Base-by-base conservation (phyloP, 1,284 basidiomycete genomes). In the Hemileia vastatrix region DNA sequence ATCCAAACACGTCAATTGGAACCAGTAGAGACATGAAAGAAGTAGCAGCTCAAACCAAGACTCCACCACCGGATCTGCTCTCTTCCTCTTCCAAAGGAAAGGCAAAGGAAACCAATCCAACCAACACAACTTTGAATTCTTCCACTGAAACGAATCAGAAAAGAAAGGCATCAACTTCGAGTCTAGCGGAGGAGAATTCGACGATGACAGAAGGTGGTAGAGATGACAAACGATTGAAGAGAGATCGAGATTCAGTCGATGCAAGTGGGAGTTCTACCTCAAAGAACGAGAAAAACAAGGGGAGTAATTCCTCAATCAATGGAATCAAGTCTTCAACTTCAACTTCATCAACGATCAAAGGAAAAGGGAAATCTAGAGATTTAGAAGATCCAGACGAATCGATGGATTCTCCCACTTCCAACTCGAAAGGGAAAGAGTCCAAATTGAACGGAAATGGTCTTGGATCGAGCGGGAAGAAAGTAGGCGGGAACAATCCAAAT, bases 161-260 rank as follows among this genome's bases (percentile, higher is more conserved):
- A 40, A 9, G 36, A 15, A 40, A 40, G 15, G 36, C 36, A 11
- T 9, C 36, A 40, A 40, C 36, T 40, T 40, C 36, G 8, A 40
- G 9, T 40, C 11, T 15, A 11, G 8, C 36, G 15, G 36, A 40
- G 8, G 8, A 9, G 36, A 40, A 40, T 40, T 15, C 36, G 36
- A 40, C 36, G 36, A 15, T 40, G 36, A 15, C 11, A 40, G 36
- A 11, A 40, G 50, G 27, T 18, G 47, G 36, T 18, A 57, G 51
- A 27, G 55, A 57, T 4, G 55, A 57, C 6, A 57, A 57, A 43
- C 36, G 55, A 19, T 18, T 57, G 18, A 45, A 50, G 45, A 48
- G 55, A 40, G 36, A 40, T 15, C 8, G 36, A 15, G 36, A 40
- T 11, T 11, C 36, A 15, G 36, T 27, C 27, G 27, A 27, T 27